Evolutionary conservation across 768 basidiomycete species (phyloP).

Genomic region (Mycena sanguinolenta): DNA sequence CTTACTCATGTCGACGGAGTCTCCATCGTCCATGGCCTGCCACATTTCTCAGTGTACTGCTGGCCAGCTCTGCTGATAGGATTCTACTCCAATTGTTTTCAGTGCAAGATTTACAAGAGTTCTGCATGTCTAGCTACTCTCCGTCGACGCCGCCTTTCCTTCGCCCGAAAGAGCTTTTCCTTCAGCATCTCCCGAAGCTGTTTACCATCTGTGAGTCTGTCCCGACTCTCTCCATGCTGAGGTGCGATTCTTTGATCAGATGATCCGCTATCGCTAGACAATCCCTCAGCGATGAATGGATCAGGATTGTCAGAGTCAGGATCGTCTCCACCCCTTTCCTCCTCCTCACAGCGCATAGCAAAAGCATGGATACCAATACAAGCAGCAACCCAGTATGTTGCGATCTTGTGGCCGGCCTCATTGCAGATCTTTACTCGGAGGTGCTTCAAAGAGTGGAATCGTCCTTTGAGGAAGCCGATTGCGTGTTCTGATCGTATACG

Average conservation of each 20-base stretch:
- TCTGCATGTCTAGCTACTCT: neutral
- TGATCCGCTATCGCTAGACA: neutral
- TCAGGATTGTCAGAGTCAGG: slow-evolving; percentile 10
- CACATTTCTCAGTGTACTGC: too few relatives aligned
- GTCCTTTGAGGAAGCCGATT: slow-evolving; percentile 17
- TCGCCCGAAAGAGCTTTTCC: neutral
- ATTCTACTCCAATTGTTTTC: too few relatives aligned
- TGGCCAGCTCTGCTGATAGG: too few relatives aligned
- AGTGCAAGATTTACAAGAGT: too few relatives aligned
- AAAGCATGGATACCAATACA: slow-evolving; percentile 43
- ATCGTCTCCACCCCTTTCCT: slow-evolving; percentile 25
- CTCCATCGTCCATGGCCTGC: too few relatives aligned
- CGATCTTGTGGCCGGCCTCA: slow-evolving; percentile 35
- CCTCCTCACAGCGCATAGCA: slow-evolving; percentile 39
- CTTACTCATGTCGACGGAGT: neutral
- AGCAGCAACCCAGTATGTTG: slow-evolving; percentile 44
- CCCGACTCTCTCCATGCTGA: neutral
- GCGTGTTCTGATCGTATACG: slow-evolving; percentile 20
- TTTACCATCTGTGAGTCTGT: neutral
- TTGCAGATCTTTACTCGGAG: slow-evolving; percentile 8
- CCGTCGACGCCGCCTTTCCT: neutral
- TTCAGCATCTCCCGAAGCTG: neutral
- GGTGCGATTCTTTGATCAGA: neutral
- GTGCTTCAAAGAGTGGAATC: slow-evolving; percentile 17
- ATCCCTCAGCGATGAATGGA: slow-evolving; percentile 11